Evolutionary conservation across 192 early-diverging fungal species (phyloP).

Genomic region (Geranomyces michiganensis): DNA sequence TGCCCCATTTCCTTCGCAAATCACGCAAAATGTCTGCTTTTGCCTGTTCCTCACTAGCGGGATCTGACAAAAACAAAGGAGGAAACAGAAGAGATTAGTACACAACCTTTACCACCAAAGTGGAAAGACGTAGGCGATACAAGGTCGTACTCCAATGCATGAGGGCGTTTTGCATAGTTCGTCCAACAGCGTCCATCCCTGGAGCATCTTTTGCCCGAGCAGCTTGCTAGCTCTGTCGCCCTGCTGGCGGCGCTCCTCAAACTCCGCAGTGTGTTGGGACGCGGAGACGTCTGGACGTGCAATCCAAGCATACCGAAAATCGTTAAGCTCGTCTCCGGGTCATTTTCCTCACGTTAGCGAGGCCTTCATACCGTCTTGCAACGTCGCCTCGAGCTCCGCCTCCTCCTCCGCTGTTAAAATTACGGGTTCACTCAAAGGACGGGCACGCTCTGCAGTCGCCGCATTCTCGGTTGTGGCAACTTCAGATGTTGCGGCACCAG

Average conservation of each 20-base stretch:
- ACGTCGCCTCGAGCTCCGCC: not conserved
- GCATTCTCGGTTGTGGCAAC: not conserved
- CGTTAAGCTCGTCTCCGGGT: too few species aligned
- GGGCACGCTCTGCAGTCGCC: not conserved
- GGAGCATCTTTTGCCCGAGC: constrained; percentile 36
- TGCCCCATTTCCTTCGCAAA: constrained; percentile 21
- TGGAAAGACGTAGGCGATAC: too few species aligned
- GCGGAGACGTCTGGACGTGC: too few species aligned
- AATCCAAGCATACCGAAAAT: too few species aligned
- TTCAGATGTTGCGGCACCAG: not conserved
- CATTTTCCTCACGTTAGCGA: too few species aligned
- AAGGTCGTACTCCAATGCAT: not conserved
- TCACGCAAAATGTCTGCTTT: constrained; percentile 36
- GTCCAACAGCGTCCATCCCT: constrained; percentile 35
- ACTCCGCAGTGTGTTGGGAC: too few species aligned
- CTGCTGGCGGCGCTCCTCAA: not conserved
- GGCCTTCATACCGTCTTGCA: constrained; percentile 5
- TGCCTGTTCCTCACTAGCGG: constrained; percentile 34
- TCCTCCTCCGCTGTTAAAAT: constrained; percentile 2
- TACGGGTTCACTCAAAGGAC: too few species aligned
- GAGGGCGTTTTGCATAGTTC: not conserved
- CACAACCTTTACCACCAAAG: too few species aligned
- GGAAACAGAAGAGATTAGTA: too few species aligned
- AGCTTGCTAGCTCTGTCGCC: constrained; percentile 24
- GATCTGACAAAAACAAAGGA: constrained; percentile 1